Percentiles rank a stretch among this genome's conserved stretches.
phyloP scores from a whole-genome alignment of 179 eudicot species.

The Camellia oleifera region DNA sequence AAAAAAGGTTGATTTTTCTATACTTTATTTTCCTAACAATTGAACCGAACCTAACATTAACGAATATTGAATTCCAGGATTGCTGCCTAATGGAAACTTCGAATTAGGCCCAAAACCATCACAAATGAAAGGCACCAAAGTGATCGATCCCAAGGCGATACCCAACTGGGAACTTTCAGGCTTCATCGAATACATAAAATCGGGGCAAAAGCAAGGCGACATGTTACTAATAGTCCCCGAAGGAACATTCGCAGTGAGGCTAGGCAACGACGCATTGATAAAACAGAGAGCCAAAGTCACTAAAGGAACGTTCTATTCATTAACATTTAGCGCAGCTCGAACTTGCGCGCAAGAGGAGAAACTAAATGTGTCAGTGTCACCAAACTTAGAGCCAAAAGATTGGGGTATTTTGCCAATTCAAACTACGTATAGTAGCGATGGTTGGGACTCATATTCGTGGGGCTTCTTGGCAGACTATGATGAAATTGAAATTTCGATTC shows the following conservation, averaged over 20 bases:
- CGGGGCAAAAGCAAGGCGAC: conserved; percentile 46
- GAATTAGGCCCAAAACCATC: conserved; percentile 39
- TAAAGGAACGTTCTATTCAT: conserved; percentile 30
- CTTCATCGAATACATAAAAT: conserved; percentile 41
- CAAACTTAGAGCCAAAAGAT: conserved; percentile 24
- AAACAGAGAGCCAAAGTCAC: conserved; percentile 33
- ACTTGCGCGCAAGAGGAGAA: conserved; percentile 49
- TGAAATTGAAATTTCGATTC: conserved; percentile 39
- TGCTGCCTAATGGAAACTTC: conserved; percentile 51
- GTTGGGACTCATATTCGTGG: conserved; percentile 65
- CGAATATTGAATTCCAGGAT: conserved; percentile 18
- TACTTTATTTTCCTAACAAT: too few relatives aligned
- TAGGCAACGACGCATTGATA: conserved; percentile 38
- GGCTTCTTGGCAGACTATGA: conserved; percentile 47
- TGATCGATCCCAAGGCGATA: conserved; percentile 23
- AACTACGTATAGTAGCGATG: conserved; percentile 51
- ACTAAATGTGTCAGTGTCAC: conserved; percentile 43
- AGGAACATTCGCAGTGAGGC: conserved; percentile 39
- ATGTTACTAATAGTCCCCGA: conserved; percentile 48
- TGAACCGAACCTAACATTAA: background rate
- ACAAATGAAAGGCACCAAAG: conserved; percentile 33
- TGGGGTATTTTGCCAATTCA: conserved; percentile 57
- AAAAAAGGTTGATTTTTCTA: too few relatives aligned
- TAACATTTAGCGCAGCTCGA: conserved; percentile 41
- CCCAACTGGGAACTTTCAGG: conserved; percentile 44